Conservation (phyloP, 768 basidiomycete species). For the Termitomyces sp. region DNA sequence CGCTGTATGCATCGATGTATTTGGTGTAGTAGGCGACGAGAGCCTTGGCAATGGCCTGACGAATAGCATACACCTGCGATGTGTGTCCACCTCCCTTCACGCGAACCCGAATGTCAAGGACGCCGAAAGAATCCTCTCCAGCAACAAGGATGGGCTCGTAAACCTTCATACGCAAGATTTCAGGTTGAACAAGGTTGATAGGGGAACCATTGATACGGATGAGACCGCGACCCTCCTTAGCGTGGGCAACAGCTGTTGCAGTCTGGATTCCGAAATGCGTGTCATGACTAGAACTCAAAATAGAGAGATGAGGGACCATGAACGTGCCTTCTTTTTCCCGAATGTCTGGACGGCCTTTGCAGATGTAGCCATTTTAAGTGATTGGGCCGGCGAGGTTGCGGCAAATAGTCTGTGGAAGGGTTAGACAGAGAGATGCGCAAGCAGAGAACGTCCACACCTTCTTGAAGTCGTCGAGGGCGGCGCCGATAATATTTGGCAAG, state of each 20-base stretch:
- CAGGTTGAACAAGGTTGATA: conserved; percentile 92
- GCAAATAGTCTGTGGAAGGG: conserved; percentile 8
- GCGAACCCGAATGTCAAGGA: conserved; percentile 93
- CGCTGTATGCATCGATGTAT: conserved; percentile 95
- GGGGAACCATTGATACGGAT: conserved; percentile 97
- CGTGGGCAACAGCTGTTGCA: conserved; percentile 96
- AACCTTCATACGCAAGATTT: conserved; percentile 95
- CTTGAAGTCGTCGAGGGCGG: conserved; percentile 41
- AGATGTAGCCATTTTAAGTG: conserved; percentile 63
- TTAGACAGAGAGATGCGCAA: neutral
- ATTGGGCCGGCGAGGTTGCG: conserved; percentile 22
- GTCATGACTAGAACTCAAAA: conserved; percentile 8
- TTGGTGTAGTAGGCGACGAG: conserved; percentile 98
- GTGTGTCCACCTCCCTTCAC: conserved; percentile 99
- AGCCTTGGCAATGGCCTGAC: conserved; percentile 98
- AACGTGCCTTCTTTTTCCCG: conserved; percentile 97
- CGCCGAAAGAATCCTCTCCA: conserved; percentile 82
- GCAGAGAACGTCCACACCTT: conserved; percentile 24
- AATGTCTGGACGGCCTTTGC: conserved; percentile 96
- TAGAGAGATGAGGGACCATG: neutral
- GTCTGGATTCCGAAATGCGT: conserved; percentile 47
- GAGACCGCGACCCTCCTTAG: conserved; percentile 92
- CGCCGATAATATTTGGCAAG: conserved; percentile 29
- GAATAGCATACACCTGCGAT: conserved; percentile 97
- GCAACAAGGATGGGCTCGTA: conserved; percentile 96